Evolutionary conservation across 225 moss, liverwort and hornwort species (phyloP).

Genomic region (Rhytidiadelphus loreus): DNA sequence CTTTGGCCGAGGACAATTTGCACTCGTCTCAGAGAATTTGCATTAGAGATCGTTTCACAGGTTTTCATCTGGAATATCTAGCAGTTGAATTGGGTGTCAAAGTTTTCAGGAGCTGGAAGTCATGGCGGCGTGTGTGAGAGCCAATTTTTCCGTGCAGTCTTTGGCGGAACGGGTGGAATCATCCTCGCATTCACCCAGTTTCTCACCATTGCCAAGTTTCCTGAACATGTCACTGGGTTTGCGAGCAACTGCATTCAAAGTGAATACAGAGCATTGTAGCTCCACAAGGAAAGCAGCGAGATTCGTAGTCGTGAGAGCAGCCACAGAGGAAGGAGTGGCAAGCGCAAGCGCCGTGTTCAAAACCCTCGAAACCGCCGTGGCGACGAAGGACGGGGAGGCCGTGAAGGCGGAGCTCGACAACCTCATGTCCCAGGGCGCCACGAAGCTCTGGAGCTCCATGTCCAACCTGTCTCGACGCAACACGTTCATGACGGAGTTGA

Average conservation of each 20-base stretch:
- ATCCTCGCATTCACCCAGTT: not conserved
- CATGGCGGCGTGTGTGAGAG: constrained; percentile 21
- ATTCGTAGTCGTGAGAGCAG: constrained; percentile 8
- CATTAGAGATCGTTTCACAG: not conserved
- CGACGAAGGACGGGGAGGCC: constrained; percentile 54
- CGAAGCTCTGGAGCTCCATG: constrained; percentile 65
- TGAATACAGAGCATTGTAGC: not conserved
- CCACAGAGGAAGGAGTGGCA: constrained; percentile 19
- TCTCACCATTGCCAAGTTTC: not conserved
- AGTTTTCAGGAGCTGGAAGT: not conserved
- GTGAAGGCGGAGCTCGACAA: constrained; percentile 64
- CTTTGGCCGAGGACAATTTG: not conserved
- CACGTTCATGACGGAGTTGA: constrained; percentile 89
- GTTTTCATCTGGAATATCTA: not conserved
- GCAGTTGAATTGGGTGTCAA: not conserved
- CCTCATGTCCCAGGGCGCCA: constrained; percentile 42
- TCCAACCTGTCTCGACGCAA: constrained; percentile 58
- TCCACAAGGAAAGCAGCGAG: not conserved
- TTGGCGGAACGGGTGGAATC: not conserved
- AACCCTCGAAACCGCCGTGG: constrained; percentile 17
- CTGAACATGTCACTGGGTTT: not conserved
- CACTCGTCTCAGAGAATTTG: not conserved
- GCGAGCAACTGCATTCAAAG: not conserved
- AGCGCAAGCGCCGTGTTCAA: not conserved
- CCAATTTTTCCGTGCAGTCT: not conserved